Evolutionary conservation across 176 grass and related monocot genomes (phyloP).

Genomic region (Eleusine indica): DNA sequence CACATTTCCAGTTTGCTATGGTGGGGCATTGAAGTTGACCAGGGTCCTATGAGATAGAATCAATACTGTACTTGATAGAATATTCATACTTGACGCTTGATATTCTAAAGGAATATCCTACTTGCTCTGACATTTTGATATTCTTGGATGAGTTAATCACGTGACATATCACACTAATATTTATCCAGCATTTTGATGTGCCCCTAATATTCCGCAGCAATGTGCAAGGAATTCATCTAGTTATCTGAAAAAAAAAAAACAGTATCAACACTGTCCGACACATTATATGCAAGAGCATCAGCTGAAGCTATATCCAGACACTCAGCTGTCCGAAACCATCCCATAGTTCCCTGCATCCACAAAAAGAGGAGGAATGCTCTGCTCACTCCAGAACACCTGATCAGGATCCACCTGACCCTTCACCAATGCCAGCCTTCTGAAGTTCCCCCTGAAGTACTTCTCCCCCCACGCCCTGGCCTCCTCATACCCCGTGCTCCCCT

Average conservation of each 20-base stretch:
- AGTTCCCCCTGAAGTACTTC: conserved; percentile 70
- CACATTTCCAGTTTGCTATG: too few relatives aligned
- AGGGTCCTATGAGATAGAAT: too few relatives aligned
- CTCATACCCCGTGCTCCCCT: conserved; percentile 43
- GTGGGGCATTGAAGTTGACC: too few relatives aligned
- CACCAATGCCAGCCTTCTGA: conserved; percentile 64
- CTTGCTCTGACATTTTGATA: too few relatives aligned
- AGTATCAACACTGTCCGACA: neutral
- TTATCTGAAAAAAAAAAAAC: neutral
- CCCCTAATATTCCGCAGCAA: too few relatives aligned
- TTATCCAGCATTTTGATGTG: too few relatives aligned
- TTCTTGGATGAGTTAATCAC: too few relatives aligned
- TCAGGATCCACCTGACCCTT: conserved; percentile 70
- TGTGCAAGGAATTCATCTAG: too few relatives aligned
- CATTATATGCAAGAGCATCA: neutral
- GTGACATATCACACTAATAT: too few relatives aligned
- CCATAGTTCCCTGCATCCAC: neutral
- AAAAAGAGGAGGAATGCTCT: conserved; percentile 70
- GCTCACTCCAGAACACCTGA: conserved; percentile 86
- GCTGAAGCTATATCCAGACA: neutral
- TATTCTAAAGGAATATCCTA: too few relatives aligned
- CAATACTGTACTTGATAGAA: too few relatives aligned
- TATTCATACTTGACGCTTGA: too few relatives aligned
- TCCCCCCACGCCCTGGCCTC: conserved; percentile 61
- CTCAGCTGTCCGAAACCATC: conserved; percentile 8